Percentiles rank a stretch among this genome's conserved stretches.
Conservation (phyloP, 352 stramenopile genomes). For the Chrysophaeum taylorii region DNA sequence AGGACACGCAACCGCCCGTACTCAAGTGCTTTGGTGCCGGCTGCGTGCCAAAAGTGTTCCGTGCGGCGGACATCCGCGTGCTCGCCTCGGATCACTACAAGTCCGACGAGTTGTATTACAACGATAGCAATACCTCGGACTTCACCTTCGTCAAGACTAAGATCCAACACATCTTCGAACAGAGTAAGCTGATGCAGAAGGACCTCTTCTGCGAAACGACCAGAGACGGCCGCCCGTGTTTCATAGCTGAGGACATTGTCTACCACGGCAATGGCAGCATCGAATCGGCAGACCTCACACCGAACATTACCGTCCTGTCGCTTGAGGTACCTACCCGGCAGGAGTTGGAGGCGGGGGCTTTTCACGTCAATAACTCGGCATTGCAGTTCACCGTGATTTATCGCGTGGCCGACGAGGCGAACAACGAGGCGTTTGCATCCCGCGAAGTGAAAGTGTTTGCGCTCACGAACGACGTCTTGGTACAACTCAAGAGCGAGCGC, state of each 20-base stretch:
- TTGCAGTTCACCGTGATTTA: neutral
- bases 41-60: neutral
- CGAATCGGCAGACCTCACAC: too few relatives aligned
- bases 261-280: too few relatives aligned
- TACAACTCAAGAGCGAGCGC: too few relatives aligned
- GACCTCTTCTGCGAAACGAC: conserved; percentile 4
- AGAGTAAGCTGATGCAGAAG: too few relatives aligned
- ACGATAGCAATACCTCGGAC: too few relatives aligned
- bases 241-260: neutral
- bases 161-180: neutral
- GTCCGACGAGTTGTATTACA: too few relatives aligned
- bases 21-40: neutral
- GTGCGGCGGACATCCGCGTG: neutral
- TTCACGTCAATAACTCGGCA: too few relatives aligned
- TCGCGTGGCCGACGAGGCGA: neutral
- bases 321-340: too few relatives aligned
- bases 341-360: too few relatives aligned
- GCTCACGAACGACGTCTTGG: too few relatives aligned
- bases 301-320: too few relatives aligned
- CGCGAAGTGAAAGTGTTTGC: too few relatives aligned
- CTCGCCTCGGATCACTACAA: neutral
- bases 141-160: neutral
- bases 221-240: neutral
- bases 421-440: neutral
- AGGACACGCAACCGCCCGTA: neutral